These are phyloP conservation scores for Yamadazyma taylorii DNA, from an alignment of 1,139 yeast species.

Conservation along the genomic window DNA sequence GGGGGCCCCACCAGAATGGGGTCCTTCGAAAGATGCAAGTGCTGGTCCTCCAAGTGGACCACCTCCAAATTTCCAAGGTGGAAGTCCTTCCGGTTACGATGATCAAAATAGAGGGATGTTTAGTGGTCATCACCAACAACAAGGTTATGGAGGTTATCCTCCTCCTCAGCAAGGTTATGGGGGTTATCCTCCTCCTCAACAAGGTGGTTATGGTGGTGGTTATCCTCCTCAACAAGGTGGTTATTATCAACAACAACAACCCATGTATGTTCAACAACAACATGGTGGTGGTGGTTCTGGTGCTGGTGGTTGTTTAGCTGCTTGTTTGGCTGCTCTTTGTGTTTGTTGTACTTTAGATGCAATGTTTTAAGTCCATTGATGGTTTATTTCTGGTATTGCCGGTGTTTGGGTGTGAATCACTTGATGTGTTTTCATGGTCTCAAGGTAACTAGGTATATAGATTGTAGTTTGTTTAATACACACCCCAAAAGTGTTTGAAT, in stretches of 20 bases:
- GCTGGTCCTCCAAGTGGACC: constrained; percentile 23
- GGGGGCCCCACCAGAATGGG: constrained; percentile 51
- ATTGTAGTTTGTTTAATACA: too few relatives aligned
- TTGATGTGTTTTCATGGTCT: too few relatives aligned
- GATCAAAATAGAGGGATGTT: constrained; percentile 33
- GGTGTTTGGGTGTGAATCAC: too few relatives aligned
- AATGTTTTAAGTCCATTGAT: constrained; percentile 57
- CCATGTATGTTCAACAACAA: constrained; percentile 51
- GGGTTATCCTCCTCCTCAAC: constrained; percentile 36
- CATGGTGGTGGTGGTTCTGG: constrained; percentile 17
- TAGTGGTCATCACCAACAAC: constrained; percentile 21
- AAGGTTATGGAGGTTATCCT: constrained; percentile 14
- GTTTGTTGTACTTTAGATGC: constrained; percentile 73
- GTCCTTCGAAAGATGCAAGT: constrained; percentile 14
- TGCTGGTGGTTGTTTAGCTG: constrained; percentile 58
- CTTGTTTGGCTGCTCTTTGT: constrained; percentile 73
- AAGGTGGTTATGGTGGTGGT: constrained; percentile 32
- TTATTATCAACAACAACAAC: constrained; percentile 54
- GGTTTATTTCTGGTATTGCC: too few relatives aligned
- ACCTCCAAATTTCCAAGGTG: too few relatives aligned
- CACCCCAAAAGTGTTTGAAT: too few relatives aligned
- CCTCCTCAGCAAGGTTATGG: constrained; percentile 30
- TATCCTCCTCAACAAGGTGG: constrained; percentile 33
- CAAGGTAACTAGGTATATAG: too few relatives aligned
- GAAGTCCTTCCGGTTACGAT: constrained; percentile 25